Base-by-base conservation (phyloP, 139 green algal species). In the Micromonas pusilla region DNA sequence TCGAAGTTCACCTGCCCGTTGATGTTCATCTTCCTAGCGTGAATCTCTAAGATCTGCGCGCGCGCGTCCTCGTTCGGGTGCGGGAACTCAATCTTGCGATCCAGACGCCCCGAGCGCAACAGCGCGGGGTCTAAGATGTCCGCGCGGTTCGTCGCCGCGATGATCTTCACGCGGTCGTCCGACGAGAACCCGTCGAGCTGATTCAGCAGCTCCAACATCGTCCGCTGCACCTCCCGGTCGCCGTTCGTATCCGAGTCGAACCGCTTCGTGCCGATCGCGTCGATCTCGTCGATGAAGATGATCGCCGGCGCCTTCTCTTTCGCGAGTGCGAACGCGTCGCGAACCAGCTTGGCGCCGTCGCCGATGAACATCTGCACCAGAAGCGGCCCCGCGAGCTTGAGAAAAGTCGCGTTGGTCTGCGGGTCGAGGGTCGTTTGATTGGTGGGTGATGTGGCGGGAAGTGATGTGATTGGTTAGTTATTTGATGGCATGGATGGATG, bases 241-340 rank as follows among this genome's bases (percentile, higher is more conserved):
- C 94, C 94, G 54, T 80, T 91, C 32, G 96, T 83, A 83, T 99
- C 95, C 30, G 81, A 91, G 86, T 97, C 95, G 79, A 97, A 97
- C 36, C 95, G 89, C 87, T 98, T 99, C 19, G 95, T 99, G 70
- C 95, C 92, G 72, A 94, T 92, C 53, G 91, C 89, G 76, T 97
- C 90, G 52, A 97, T 92, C 86, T 99, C 95, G 67, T 99, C 95
- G 70, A 99, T 99, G 89, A 99, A 99, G 82, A 99, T 99, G 86
- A 99, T 99, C 82, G 86, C 91, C 5, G 95, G 95, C 2, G 88
- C 80, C 89, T 99, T 99, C 83, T 99, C 95, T 86, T 99, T 99
- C 73, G 95, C 95, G 32, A 99, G 88, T 5, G 92, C 89, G 82
- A 99, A 99, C 0, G 95, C 95, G 76, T 99, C 95, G 0, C 95